These are phyloP conservation scores for Gentiana dahurica DNA, from an alignment of 257 asterid genomes.

Conservation along the genomic window DNA sequence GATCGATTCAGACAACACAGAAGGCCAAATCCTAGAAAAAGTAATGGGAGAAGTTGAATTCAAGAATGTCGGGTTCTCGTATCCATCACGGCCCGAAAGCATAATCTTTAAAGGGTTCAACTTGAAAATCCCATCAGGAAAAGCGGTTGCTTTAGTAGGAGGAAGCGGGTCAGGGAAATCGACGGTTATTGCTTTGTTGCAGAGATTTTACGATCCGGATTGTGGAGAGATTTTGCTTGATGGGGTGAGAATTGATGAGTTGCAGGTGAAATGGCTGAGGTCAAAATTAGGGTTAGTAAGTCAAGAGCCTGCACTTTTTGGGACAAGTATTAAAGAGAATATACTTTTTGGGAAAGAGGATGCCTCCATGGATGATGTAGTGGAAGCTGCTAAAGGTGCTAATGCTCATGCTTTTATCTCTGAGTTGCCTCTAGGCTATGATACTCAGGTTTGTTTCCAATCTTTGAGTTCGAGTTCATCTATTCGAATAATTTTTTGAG, in stretches of 20 bases:
- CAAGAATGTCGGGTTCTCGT: conserved; percentile 44
- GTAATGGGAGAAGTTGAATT: conserved; percentile 70
- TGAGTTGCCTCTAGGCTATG: conserved; percentile 77
- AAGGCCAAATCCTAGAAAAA: conserved; percentile 39
- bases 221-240: conserved; percentile 65
- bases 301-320: conserved; percentile 93
- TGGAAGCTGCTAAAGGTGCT: conserved; percentile 81
- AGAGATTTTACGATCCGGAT: conserved; percentile 79
- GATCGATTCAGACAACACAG: conserved; percentile 60
- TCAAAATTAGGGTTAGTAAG: conserved; percentile 94
- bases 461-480: too few relatives aligned
- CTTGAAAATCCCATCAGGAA: conserved; percentile 57
- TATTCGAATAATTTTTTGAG: too few relatives aligned
- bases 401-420: conserved; percentile 85
- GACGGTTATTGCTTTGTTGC: conserved; percentile 66
- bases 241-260: conserved; percentile 56
- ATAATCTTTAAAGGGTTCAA: conserved; percentile 55
- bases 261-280: conserved; percentile 90
- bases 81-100: conserved; percentile 79
- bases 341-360: conserved; percentile 87
- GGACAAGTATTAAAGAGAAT: conserved; percentile 77
- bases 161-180: conserved; percentile 96
- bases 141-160: conserved; percentile 77
- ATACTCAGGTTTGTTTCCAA: conserved; percentile 55
- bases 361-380: conserved; percentile 64